phyloP scores from a whole-genome alignment of 306 rosid species.

The apple (Malus domestica) region ASM211411v1 NC_041794.1:14105001-14105500 shows the following conservation, averaged over 20 bases:
- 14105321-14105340: background rate
- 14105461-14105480: background rate
- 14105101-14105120: background rate
- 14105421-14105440: background rate
- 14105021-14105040: constrained; percentile 76
- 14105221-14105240: background rate
- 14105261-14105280: background rate
- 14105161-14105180: constrained; percentile 15
- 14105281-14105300: background rate
- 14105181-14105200: constrained; percentile 14
- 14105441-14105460: background rate
- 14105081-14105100: constrained; percentile 48
- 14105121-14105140: background rate
- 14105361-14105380: background rate
- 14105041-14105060: constrained; percentile 63
- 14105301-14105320: background rate
- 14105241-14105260: background rate
- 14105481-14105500: background rate
- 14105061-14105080: constrained; percentile 57
- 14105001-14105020: constrained; percentile 72
- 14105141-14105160: background rate
- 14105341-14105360: background rate
- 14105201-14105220: constrained; percentile 3
- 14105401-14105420: background rate
- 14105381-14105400: background rate